Evolutionary conservation across 2,329 filamentous ascomycete genomes (phyloP).

Genomic region (Myotisia sp.): DNA sequence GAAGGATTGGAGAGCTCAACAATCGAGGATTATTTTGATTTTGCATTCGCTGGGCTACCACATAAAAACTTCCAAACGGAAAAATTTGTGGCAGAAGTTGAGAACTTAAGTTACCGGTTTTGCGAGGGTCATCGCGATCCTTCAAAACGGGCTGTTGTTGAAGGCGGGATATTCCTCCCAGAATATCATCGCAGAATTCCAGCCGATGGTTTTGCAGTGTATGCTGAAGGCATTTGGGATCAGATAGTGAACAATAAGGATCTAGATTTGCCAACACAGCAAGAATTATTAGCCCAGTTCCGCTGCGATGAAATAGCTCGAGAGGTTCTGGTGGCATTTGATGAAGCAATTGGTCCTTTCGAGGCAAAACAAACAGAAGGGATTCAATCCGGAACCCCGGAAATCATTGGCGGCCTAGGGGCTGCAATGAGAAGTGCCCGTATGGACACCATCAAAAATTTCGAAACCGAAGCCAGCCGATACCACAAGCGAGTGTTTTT

Average conservation of each 20-base stretch:
- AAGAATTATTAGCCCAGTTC: conserved; percentile 92
- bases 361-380: conserved; percentile 74
- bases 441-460: conserved; percentile 60
- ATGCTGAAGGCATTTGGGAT: conserved; percentile 90
- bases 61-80: conserved; percentile 95
- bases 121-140: conserved; percentile 61
- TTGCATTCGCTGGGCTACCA: conserved; percentile 86
- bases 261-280: conserved; percentile 86
- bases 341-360: conserved; percentile 63
- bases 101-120: conserved; percentile 68
- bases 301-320: conserved; percentile 91
- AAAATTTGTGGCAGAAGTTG: conserved; percentile 68
- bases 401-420: conserved; percentile 63
- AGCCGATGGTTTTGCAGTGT: conserved; percentile 89
- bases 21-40: conserved; percentile 97
- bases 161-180: conserved; percentile 72
- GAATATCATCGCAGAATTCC: conserved; percentile 94
- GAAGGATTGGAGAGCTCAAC: conserved; percentile 70
- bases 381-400: conserved; percentile 54
- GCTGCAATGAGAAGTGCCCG: conserved; percentile 57
- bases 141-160: conserved; percentile 56
- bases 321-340: conserved; percentile 74
- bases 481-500: conserved; percentile 95
- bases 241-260: conserved; percentile 99
- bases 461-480: conserved; percentile 77